Evolutionary conservation across 805 yeast species (phyloP).

Genomic region (Metschnikowia baotianmanensis): DNA sequence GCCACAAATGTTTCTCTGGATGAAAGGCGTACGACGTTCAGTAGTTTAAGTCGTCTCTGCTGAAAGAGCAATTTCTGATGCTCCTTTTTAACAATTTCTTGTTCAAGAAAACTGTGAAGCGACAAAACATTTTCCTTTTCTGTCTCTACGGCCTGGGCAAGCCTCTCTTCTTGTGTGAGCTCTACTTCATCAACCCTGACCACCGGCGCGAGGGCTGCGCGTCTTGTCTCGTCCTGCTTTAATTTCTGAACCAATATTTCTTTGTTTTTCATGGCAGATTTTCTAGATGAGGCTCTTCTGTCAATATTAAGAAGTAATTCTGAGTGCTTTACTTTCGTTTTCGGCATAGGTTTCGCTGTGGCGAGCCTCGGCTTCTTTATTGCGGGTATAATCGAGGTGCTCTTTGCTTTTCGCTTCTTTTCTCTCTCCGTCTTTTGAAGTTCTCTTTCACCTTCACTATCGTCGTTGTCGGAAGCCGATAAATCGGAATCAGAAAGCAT

Average conservation of each 20-base stretch:
- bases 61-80: constrained; percentile 70
- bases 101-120: constrained; percentile 74
- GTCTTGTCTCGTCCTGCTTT: constrained; percentile 62
- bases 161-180: constrained; percentile 68
- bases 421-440: constrained; percentile 46
- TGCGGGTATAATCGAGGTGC: constrained; percentile 27
- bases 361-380: constrained; percentile 31
- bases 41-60: constrained; percentile 60
- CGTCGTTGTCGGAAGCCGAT: constrained; percentile 51
- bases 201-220: constrained; percentile 46
- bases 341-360: constrained; percentile 22
- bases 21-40: constrained; percentile 53
- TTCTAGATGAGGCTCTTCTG: constrained; percentile 74
- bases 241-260: constrained; percentile 72
- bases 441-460: constrained; percentile 69
- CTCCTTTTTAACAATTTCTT: constrained; percentile 77
- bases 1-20: constrained; percentile 51
- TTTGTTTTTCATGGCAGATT: constrained; percentile 74
- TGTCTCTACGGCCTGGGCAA: constrained; percentile 83
- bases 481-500: constrained; percentile 56
- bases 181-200: constrained; percentile 42
- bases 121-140: constrained; percentile 75
- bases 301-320: constrained; percentile 50
- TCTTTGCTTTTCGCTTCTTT: constrained; percentile 27
- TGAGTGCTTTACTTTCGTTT: constrained; percentile 37